Evolutionary conservation across 2,329 filamentous ascomycete genomes (phyloP), one percentile per base, ranked within the genome.

Genomic region (Ophiostoma himal-ulmi): DNA sequence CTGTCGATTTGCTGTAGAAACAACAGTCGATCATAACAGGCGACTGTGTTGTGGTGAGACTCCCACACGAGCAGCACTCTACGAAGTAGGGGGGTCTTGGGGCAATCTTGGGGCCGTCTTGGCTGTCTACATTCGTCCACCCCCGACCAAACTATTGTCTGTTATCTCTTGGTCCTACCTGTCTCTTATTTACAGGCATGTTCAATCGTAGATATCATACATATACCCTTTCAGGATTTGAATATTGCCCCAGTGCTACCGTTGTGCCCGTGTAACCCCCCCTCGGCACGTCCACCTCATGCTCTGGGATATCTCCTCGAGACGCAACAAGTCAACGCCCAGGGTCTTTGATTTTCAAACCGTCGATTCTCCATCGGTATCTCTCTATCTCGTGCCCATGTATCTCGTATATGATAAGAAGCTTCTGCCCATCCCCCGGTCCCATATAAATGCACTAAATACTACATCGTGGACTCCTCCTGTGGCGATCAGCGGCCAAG

Each of bases 401-500:
- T 26, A 22, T 14, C 52, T 22, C 52, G 52, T 26, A 57, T 13
- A 57, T 48, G 52, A 57, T 57, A 57, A 26, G n/a, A 22, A 26
- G 22, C n/a, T 10, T 57, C 10, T 22, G 10, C 52, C 22, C 52
- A 11, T 22, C 10, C 52, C n/a, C 52, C n/a, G 13, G 52, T 26
- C 52, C 52, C 52, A 57, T 57, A 57, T 57, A 57, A 57, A 7
- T 20, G 6, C 11, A 48, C 44, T 48, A 48, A 20, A 57, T 57
- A 17, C 52, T 30, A 26, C 52, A 57, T 26, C 52, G 14, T 57
- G 52, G 52, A 26, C 52, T 22, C 52, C 22, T 57, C n/a, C 44
- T 26, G 52, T 57, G 52, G 62, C 34, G 62, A 65, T 65, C 62
- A 14, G 62, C 62, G 34, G 62, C 62, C 62, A 65, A 65, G 62